Evolutionary conservation across 2,329 filamentous ascomycete genomes (phyloP).

Genomic region (Camptophora hylomeconis): DNA sequence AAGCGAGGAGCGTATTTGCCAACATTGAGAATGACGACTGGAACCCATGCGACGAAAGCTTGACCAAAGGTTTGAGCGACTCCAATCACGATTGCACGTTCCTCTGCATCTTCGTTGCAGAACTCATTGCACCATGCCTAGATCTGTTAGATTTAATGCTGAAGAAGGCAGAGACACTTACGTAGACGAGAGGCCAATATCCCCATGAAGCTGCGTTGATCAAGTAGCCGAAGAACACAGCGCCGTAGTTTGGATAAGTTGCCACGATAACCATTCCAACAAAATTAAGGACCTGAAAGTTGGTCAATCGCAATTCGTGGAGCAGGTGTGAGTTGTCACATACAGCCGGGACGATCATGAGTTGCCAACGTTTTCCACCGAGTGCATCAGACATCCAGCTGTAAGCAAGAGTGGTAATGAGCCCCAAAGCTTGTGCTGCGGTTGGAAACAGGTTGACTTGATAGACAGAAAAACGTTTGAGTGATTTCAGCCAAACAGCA

Average conservation of each 20-base stretch:
- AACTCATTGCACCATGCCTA: constrained; percentile 46
- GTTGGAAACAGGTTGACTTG: constrained; percentile 16
- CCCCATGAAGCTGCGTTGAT: constrained; percentile 16
- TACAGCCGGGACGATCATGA: constrained; percentile 13
- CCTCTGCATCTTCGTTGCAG: constrained; percentile 24
- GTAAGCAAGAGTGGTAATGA: constrained; percentile 13
- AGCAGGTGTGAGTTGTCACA: too few relatives aligned
- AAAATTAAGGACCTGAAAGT: constrained; percentile 9
- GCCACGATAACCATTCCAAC: constrained; percentile 15
- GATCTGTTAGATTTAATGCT: too few relatives aligned
- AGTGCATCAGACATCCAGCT: constrained; percentile 13
- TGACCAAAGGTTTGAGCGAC: constrained; percentile 14
- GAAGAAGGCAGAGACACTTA: too few relatives aligned
- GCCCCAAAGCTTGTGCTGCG: constrained; percentile 11
- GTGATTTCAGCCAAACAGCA: constrained; percentile 12
- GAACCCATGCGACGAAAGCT: constrained; percentile 15
- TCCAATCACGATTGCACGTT: constrained; percentile 47
- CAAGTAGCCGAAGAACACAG: constrained; percentile 14
- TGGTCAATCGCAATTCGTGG: too few relatives aligned
- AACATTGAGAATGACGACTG: constrained; percentile 12
- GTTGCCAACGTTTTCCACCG: constrained; percentile 11
- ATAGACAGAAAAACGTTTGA: constrained; percentile 14
- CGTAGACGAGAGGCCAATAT: constrained; percentile 14
- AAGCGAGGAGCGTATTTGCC: constrained; percentile 15
- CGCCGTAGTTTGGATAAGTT: constrained; percentile 13